Conservation (phyloP, 2,329 filamentous ascomycete genomes). For the Penicillium corylophilum region DNA sequence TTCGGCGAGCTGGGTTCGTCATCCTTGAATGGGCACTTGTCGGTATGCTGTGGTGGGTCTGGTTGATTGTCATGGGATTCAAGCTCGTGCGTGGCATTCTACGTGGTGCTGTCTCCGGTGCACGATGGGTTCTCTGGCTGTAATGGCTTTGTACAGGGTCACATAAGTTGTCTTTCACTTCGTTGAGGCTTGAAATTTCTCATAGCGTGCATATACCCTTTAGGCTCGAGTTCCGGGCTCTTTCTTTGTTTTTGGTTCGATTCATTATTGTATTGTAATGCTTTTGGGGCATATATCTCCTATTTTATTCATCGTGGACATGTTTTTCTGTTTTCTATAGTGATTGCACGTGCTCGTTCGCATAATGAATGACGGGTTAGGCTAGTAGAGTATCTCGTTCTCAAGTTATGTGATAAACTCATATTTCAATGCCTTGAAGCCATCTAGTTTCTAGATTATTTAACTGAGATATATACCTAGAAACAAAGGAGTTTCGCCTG, state of each 20-base stretch:
- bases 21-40: slow-evolving; percentile 84
- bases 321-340: background rate
- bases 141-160: slow-evolving; percentile 35
- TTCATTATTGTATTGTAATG: slow-evolving; percentile 4
- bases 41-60: slow-evolving; percentile 90
- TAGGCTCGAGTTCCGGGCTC: background rate
- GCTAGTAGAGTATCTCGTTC: background rate
- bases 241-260: background rate
- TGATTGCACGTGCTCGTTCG: too few relatives aligned
- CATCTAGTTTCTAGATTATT: background rate
- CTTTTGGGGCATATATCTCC: background rate
- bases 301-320: background rate
- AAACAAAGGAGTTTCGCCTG: background rate
- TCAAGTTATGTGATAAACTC: too few relatives aligned
- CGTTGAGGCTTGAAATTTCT: background rate
- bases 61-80: slow-evolving; percentile 79
- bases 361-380: too few relatives aligned
- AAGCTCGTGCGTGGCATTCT: slow-evolving; percentile 64
- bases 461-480: background rate
- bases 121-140: slow-evolving; percentile 84
- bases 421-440: too few relatives aligned
- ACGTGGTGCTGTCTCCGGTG: slow-evolving; percentile 57
- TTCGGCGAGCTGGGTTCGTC: slow-evolving; percentile 74
- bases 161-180: too few relatives aligned
- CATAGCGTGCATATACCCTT: slow-evolving; percentile 20